Base-by-base conservation (phyloP, 2,329 filamentous ascomycete species). In the Huntiella moniliformis region DNA sequence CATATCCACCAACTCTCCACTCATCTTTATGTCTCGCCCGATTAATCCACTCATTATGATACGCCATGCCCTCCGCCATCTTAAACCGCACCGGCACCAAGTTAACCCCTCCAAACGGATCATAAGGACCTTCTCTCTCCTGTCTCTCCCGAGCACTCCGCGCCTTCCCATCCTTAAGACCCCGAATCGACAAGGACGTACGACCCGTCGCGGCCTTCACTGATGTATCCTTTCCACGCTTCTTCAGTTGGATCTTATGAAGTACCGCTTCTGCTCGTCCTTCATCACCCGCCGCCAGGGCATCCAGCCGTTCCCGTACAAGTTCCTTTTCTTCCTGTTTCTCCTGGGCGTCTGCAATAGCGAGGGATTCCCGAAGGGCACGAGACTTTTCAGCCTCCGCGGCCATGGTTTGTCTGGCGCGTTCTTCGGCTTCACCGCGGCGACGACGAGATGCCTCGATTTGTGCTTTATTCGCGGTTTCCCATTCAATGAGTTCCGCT, bases 1-100 rank as follows among this genome's bases (percentile, higher is more conserved):
- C 78, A 61, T 92, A 96, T 0, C 91, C 92, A 31, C 86, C 87
- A 12, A 82, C 83, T 44, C 72, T 65, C 56, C 81, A 76, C 38
- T 71, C 67, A 2, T 70, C 63, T 56, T 87, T 79, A 36, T 73
- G 72, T 47, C 77, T 73, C 31, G 77, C 71, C 17, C 67, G 66
- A 38, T 81, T 77, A 45, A 92, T 66, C 68, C 78, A 85, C 40
- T 79, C 73, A 57, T 82, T 85, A 37, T 77, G 73, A 60, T 95
- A 94, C 37, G 70, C 65, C 42, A 74, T 70, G 34, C 54, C 54
- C 4, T 60, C 60, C 0, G 56, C 44, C 22, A 92, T 56, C 7
- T 70, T 66, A 56, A 84, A 88, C 54, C 87, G 79, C 53, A 79
- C 68, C 16, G 76, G 74, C 17, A 68, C 67, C 44, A 87, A 72